Percentiles rank a stretch among this genome's conserved stretches.
Conservation (phyloP, 148 eudicot species). For the Rhododendron ferrugineum region DNA sequence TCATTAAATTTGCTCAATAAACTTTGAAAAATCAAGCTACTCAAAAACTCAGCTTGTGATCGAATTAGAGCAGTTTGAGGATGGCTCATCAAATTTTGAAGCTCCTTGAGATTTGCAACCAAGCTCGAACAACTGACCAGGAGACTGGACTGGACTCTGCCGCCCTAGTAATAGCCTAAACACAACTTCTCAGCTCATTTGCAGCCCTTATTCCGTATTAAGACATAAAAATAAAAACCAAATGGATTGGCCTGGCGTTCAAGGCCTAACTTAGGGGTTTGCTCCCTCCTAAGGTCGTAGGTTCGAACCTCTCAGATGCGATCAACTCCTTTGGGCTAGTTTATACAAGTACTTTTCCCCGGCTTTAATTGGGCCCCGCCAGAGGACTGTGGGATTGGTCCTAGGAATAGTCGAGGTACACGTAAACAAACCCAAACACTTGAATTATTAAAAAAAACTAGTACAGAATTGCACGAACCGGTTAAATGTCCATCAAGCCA, state of each 20-base stretch:
- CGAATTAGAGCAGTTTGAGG: background rate
- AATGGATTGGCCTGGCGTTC: background rate
- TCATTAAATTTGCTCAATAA: background rate
- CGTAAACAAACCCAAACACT: background rate
- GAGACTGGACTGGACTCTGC: background rate
- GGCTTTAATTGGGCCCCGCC: background rate
- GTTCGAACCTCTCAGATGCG: background rate
- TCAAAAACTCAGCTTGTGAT: background rate
- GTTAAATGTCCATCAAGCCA: constrained; percentile 52
- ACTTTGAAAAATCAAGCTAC: background rate
- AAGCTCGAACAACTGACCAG: background rate
- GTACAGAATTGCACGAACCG: constrained; percentile 33
- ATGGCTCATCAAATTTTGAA: background rate
- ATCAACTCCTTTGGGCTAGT: background rate
- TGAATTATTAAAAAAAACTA: too few species aligned
- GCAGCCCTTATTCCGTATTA: background rate
- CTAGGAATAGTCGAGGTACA: background rate
- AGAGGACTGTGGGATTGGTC: background rate
- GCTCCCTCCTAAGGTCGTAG: background rate
- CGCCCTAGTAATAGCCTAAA: background rate
- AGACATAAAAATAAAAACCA: background rate
- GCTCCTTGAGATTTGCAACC: background rate
- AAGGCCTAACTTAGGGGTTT: background rate
- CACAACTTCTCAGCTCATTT: background rate
- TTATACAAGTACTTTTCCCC: background rate